Evolutionary conservation across 2,329 filamentous ascomycete genomes (phyloP), one percentile per base, ranked within the genome.

Genomic region (Aspergillus pseudoterreus): DNA sequence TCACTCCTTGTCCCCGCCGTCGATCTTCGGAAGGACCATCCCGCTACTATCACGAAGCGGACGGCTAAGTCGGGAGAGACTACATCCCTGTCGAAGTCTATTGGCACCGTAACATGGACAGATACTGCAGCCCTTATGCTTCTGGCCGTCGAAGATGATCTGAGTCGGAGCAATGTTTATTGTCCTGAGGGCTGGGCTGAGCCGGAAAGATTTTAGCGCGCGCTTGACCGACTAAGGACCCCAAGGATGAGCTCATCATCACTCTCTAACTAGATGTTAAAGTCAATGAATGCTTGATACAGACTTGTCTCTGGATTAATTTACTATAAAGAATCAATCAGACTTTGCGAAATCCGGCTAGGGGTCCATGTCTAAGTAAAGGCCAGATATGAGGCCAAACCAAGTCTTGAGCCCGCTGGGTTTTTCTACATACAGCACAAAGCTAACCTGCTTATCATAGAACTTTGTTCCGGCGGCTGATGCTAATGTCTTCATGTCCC

Each of bases 171-270:
- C 9, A 48, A 51, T 32, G 56, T 58, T 17, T 53, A 55, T 35
- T 47, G 47, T 22, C 56, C 54, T 33, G 54, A 58, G 22, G 54
- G 57, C 44, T 58, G 51, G 56, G 49, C 46, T 27, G 30, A 52
- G 17, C 41, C 54, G 17, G 43, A 51, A 33, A 38, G 12, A 6
- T 57, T 57, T 15, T 41, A 41, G 4, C 10, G 9, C n/a, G 38
- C 4, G 4, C 38, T 6, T 15, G 38, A 41, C 9, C 10, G 15
- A 15, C 5, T 6, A 10, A 5, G 38, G 4, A 41, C 17, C 38
- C 38, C n/a, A 21, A 15, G 14, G 38, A 41, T 8, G 38, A 41
- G 38, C 38, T 41, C 17, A 15, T 41, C 38, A 4, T 35, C 32
- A 35, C 32, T 35, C 32, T 35, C 10, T 35, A 35, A 4, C 10